Conservation (phyloP, 2,329 filamentous ascomycete genomes). For the Nannizziopsis barbatae region DNA sequence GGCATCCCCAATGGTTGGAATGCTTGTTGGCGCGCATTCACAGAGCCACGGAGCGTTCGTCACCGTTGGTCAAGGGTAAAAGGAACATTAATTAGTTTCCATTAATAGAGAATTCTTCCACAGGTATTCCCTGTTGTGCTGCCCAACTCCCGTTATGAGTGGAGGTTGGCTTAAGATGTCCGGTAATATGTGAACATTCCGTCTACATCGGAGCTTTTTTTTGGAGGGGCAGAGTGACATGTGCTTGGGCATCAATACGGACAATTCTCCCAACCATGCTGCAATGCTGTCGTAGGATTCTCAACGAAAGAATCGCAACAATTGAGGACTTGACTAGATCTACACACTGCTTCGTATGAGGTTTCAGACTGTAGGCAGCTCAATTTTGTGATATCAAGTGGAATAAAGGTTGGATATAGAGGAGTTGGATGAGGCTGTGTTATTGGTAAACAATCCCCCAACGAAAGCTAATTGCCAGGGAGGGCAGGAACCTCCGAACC, state of each 20-base stretch:
- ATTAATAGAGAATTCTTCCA: too few relatives aligned
- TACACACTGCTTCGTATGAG: too few relatives aligned
- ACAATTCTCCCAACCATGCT: neutral
- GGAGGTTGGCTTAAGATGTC: too few relatives aligned
- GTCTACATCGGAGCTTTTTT: neutral
- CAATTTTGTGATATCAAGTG: too few relatives aligned
- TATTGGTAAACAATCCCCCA: conserved; percentile 5
- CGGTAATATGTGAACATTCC: neutral
- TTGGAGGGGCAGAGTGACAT: neutral
- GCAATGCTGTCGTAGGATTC: neutral
- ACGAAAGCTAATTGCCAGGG: conserved; percentile 5
- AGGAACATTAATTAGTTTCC: too few relatives aligned
- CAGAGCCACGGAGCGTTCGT: neutral
- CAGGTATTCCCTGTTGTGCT: too few relatives aligned
- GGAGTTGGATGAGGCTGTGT: neutral
- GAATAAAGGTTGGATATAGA: too few relatives aligned
- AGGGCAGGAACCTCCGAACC: neutral
- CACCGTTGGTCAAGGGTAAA: too few relatives aligned
- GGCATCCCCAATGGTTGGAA: conserved; percentile 16
- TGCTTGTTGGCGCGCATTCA: conserved; percentile 1
- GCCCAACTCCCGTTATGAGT: too few relatives aligned
- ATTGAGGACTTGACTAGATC: too few relatives aligned
- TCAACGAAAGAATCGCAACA: too few relatives aligned
- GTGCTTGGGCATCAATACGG: neutral
- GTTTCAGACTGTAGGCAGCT: too few relatives aligned